These are phyloP conservation scores for Penicillium canescens DNA, from an alignment of 495 filamentous ascomycete genomes.

Conservation along the genomic window DNA sequence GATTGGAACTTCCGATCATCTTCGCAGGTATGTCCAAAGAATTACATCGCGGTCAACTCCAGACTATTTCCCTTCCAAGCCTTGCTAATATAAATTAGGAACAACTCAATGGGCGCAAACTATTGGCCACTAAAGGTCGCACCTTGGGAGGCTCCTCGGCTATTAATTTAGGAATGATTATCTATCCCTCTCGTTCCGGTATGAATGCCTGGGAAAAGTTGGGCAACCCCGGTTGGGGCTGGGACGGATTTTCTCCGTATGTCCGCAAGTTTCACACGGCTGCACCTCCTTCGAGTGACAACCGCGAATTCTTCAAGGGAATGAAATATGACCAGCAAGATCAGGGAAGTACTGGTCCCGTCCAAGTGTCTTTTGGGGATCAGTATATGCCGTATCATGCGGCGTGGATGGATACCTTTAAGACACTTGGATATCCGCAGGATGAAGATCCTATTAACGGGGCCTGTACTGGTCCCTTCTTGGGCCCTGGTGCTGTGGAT, in stretches of 20 bases:
- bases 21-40: conserved; percentile 40
- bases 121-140: conserved; percentile 42
- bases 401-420: conserved; percentile 27
- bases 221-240: conserved; percentile 57
- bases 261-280: conserved; percentile 19
- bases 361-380: conserved; percentile 27
- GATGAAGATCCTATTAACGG: conserved; percentile 21
- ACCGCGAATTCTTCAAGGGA: conserved; percentile 7
- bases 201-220: conserved; percentile 52
- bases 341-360: conserved; percentile 22
- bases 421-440: conserved; percentile 16
- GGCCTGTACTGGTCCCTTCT: conserved; percentile 16
- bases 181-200: conserved; percentile 31
- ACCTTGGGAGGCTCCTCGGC: conserved; percentile 57
- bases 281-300: conserved; percentile 8
- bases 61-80: background rate
- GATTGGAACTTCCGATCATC: conserved; percentile 55
- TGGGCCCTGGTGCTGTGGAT: conserved; percentile 12
- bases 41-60: too few relatives aligned
- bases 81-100: conserved; percentile 7
- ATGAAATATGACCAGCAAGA: conserved; percentile 15
- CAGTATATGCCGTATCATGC: conserved; percentile 17
- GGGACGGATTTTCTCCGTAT: conserved; percentile 47
- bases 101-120: conserved; percentile 21
- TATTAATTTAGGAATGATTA: conserved; percentile 43